These are phyloP conservation scores for Phragmites australis DNA, from an alignment of 176 grass and related monocot genomes.

Conservation along the genomic window DNA sequence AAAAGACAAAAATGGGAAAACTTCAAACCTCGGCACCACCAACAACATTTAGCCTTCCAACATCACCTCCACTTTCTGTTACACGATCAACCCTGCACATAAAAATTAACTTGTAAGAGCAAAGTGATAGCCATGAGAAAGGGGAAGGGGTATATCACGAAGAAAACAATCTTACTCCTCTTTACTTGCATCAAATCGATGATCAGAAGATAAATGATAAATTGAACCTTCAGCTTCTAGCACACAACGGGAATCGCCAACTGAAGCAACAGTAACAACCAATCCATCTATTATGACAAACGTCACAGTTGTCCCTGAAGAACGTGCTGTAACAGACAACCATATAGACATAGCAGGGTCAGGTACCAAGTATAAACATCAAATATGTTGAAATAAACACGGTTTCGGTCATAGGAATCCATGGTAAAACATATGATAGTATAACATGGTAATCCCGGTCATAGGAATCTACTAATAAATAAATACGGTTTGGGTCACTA, in stretches of 20 bases:
- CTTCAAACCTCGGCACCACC: slow-evolving; percentile 78
- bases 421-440: neutral
- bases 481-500: too few species aligned
- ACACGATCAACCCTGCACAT: slow-evolving; percentile 81
- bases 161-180: slow-evolving; percentile 77
- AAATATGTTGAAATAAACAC: neutral
- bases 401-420: neutral
- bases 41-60: slow-evolving; percentile 84
- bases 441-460: too few species aligned
- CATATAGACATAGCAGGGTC: slow-evolving; percentile 9
- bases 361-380: neutral
- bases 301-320: slow-evolving; percentile 91
- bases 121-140: slow-evolving; percentile 30
- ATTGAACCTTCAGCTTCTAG: slow-evolving; percentile 88
- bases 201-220: slow-evolving; percentile 84
- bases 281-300: slow-evolving; percentile 94
- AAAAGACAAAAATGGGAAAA: neutral
- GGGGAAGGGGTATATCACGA: neutral
- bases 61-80: slow-evolving; percentile 87
- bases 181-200: slow-evolving; percentile 81
- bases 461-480: too few species aligned
- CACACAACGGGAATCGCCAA: slow-evolving; percentile 89
- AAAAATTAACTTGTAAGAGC: slow-evolving; percentile 29
- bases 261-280: slow-evolving; percentile 79
- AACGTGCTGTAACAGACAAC: slow-evolving; percentile 55